Base-by-base conservation (phyloP, 345 rosid species). In the Cardamine occulta region DNA sequence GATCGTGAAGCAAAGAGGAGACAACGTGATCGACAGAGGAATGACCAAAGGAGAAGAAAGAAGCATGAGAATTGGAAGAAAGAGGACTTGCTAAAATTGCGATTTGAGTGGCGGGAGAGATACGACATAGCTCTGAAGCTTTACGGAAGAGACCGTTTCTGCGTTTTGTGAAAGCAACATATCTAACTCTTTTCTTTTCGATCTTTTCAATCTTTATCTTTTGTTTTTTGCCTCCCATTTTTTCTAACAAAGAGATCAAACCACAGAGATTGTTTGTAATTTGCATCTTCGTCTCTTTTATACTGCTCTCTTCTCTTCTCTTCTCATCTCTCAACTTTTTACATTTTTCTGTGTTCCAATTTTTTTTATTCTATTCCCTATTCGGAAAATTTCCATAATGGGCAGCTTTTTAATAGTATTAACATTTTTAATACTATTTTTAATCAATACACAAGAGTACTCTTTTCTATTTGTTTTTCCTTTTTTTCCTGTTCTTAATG, bases 11-110 rank as follows among this genome's bases (percentile, higher is more conserved):
- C 7, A 74, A 29, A 8, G 78, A 32, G 2, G 42, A 57, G 48
- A 57, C 66, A 14, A 74, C 67, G 23, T 66, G 12, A 7, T 74
- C 78, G 1, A 74, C 78, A 57, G 73, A 74, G 24, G 73, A 58
- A 13, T 66, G 73, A 0, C 73, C 78, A 11, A 74, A 74, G 19
- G 78, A 57, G 52, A 57, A 74, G 78, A 74, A 74, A 17, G 78
- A 59, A 57, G 66, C 66, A 28, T 74, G 73, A n/a, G 78, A 74
- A 0, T 66, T 66, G 40, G 60, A 4, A 24, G 67, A 66, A 34
- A 35, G 53, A 56, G 78, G 34, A 57, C 66, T 74, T 3, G 59
- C 72, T 66, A 66, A 47, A 17, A 74, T 48, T 47, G 78, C 78
- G 3, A 66, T 66, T 74, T 47, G 78, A 45, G 72, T 48, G 2